These are phyloP conservation scores for Olyra latifolia DNA, from an alignment of 176 grass and related monocot species.

Conservation along the genomic window DNA sequence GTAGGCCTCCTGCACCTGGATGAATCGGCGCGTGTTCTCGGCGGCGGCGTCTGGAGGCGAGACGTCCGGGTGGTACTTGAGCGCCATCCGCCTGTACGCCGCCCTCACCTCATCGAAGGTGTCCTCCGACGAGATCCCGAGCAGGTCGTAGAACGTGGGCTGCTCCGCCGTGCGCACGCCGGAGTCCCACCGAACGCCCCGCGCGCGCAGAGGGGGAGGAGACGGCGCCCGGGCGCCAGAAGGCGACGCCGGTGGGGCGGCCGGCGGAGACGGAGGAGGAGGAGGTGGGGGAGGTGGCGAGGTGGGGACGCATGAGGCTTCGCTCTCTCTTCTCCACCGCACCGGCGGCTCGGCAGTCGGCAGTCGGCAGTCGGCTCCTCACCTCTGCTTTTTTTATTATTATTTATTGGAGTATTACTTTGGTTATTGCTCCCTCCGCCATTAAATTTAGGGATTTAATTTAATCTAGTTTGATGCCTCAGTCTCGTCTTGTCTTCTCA, in stretches of 20 bases:
- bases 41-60: constrained; percentile 59
- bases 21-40: constrained; percentile 74
- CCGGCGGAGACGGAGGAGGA: background rate
- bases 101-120: constrained; percentile 66
- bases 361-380: no score
- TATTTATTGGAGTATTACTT: no score
- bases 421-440: no score
- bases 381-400: no score
- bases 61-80: constrained; percentile 89
- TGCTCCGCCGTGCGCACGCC: constrained; percentile 16
- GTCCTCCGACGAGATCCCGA: constrained; percentile 57
- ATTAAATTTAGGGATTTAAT: no score
- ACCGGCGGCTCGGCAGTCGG: no score
- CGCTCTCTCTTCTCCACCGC: no score
- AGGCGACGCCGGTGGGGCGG: constrained; percentile 3
- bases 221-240: background rate
- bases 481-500: no score
- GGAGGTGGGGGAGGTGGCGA: constrained; percentile 19
- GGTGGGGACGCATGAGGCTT: constrained; percentile 10
- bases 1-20: constrained; percentile 88
- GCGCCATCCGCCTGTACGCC: constrained; percentile 75
- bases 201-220: background rate
- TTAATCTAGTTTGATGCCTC: no score
- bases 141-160: constrained; percentile 75
- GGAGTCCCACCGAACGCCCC: constrained; percentile 19